Conservation (phyloP, 192 early-diverging fungal species). For the Cetraspora pellucida region DNA sequence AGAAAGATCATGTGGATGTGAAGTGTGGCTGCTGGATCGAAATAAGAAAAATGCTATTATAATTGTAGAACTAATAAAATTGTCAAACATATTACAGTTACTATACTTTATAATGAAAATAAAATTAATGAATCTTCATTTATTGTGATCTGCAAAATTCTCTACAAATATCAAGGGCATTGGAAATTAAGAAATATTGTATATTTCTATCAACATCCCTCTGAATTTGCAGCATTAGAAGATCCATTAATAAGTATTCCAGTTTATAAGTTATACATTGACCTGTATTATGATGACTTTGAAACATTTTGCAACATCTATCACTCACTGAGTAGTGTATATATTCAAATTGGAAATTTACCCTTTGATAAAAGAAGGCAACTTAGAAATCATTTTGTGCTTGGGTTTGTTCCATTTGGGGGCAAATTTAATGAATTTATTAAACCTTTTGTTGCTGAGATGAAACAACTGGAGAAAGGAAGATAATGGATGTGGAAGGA, state of each 20-base stretch:
- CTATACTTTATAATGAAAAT: neutral
- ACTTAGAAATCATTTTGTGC: neutral
- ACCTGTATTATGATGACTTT: constrained; percentile 1
- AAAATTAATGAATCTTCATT: neutral
- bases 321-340: neutral
- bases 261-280: constrained; percentile 2
- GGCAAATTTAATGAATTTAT: neutral
- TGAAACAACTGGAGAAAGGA: neutral
- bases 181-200: neutral
- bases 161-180: neutral
- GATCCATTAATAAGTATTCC: neutral
- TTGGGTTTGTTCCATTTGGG: constrained; percentile 16
- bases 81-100: too few relatives aligned
- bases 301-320: neutral
- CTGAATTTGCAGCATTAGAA: neutral
- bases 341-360: constrained; percentile 10
- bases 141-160: neutral
- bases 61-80: neutral
- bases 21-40: neutral
- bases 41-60: neutral
- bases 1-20: too few relatives aligned
- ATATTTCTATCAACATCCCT: neutral
- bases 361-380: neutral
- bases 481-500: neutral
- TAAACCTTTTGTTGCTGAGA: neutral